phyloP scores from a whole-genome alignment of 176 grass and related monocot species.

The Urochloa ruziziensis region DNA sequence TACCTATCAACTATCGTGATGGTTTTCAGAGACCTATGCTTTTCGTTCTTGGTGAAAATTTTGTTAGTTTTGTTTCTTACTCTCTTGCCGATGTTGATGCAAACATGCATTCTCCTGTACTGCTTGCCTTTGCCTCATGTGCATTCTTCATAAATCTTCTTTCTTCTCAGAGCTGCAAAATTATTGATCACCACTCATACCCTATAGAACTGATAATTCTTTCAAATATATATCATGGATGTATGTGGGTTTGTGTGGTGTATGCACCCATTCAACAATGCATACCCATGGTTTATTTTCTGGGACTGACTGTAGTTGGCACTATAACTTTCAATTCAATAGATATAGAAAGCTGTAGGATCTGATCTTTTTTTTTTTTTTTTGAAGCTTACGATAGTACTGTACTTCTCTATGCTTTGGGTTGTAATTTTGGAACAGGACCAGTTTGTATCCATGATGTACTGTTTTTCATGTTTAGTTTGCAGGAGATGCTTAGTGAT shows the following conservation, averaged over 20 bases:
- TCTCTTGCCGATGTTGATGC: neutral
- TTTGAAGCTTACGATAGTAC: neutral
- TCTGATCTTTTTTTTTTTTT: neutral
- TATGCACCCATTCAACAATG: neutral
- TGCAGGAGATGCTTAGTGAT: neutral
- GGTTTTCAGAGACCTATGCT: neutral
- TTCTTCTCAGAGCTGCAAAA: constrained; percentile 1
- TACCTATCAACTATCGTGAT: constrained; percentile 17
- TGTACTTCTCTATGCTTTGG: neutral
- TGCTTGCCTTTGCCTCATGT: neutral
- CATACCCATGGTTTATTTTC: neutral
- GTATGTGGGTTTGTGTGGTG: constrained; percentile 18
- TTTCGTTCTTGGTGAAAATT: neutral
- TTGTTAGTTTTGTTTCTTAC: neutral
- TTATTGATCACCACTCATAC: neutral
- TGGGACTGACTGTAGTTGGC: neutral
- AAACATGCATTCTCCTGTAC: neutral
- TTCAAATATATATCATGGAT: neutral
- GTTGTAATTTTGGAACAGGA: neutral
- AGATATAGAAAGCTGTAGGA: neutral
- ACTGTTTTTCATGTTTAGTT: neutral
- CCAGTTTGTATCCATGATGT: neutral
- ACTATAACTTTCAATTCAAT: neutral
- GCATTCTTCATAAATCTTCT: constrained; percentile 3
- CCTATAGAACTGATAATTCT: neutral